Base-by-base conservation (phyloP, 2,329 filamentous ascomycete species). In the Aspergillus oerlinghausenensis region DNA sequence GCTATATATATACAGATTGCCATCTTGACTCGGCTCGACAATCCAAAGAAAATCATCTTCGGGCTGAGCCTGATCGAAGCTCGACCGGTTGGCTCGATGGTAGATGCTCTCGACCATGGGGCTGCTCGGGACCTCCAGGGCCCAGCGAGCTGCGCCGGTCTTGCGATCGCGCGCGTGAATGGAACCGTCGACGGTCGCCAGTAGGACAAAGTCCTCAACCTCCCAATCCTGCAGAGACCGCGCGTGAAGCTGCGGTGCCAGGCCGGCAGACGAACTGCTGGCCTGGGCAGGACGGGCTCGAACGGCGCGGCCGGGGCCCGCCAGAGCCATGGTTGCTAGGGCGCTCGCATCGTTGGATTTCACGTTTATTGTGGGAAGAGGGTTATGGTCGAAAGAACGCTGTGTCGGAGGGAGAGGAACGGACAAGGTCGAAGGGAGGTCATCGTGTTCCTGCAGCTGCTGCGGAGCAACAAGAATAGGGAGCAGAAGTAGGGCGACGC, bases 181-280 rank as follows among this genome's bases (percentile, higher is more conserved):
- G 74, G 91, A 90, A 82, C 94, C 94, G 82, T 97, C 92, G 85
- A 97, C 90, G 84, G 94, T 97, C 90, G 94, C 93, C 89, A 99
- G 83, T 82, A 99, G 90, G 80, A 97, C 90, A 85, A 97, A 96
- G 82, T 97, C 92, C 90, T 97, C 93, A 80, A 97, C 92, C 89
- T 97, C 91, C 93, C 93, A 97, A 80, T 97, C 93, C 85, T 92
- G 88, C 84, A 97, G 83, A 83, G 88, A 95, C 86, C 93, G 92
- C 92, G 92, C 93, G 88, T 83, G 82, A 74, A 90, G 88, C 88
- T 88, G 89, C 89, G 89, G 87, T 80, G 88, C 84, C 76, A 89
- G 81, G 69, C 86, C 86, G 74, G 82, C 81, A 74, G 82, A 80
- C 56, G 78, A 76, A 72, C 82, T 83, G 78, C 83, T 84, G 73